phyloP scores from a whole-genome alignment of 345 rosid genomes.

The Populus euphratica region DNA sequence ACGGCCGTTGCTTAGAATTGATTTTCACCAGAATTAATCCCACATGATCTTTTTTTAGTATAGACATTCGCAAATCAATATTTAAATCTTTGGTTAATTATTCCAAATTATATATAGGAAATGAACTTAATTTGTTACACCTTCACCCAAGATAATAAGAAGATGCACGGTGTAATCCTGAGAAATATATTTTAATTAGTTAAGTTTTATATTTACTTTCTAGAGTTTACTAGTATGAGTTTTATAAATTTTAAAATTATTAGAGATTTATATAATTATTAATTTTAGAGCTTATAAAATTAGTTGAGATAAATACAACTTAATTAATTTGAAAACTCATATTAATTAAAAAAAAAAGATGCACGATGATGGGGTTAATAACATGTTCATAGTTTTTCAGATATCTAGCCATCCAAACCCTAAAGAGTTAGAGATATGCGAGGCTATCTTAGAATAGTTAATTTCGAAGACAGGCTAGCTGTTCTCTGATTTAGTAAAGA shows the following conservation, averaged over 20 bases:
- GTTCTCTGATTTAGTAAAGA: neutral
- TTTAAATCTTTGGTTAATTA: too few species aligned
- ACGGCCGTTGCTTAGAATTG: neutral
- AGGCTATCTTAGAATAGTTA: neutral
- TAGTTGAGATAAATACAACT: too few species aligned
- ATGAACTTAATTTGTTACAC: too few species aligned
- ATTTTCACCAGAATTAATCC: neutral
- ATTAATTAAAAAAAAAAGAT: too few species aligned
- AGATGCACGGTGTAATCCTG: too few species aligned
- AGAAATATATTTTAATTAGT: too few species aligned
- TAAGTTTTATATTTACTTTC: too few species aligned
- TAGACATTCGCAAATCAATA: neutral
- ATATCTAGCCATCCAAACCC: neutral
- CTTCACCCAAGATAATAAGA: neutral
- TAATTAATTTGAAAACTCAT: too few species aligned
- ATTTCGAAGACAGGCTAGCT: neutral
- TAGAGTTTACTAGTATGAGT: too few species aligned
- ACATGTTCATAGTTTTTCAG: neutral
- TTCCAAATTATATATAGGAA: neutral
- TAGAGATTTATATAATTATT: too few species aligned
- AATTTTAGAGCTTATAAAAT: too few species aligned
- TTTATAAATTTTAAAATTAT: fast-evolving
- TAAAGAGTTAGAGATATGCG: too few species aligned
- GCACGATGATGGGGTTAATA: neutral
- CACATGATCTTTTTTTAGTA: neutral